These are phyloP conservation scores for Phytophthora niederhauseri DNA, from an alignment of 352 stramenopile species.

Conservation along the genomic window DNA sequence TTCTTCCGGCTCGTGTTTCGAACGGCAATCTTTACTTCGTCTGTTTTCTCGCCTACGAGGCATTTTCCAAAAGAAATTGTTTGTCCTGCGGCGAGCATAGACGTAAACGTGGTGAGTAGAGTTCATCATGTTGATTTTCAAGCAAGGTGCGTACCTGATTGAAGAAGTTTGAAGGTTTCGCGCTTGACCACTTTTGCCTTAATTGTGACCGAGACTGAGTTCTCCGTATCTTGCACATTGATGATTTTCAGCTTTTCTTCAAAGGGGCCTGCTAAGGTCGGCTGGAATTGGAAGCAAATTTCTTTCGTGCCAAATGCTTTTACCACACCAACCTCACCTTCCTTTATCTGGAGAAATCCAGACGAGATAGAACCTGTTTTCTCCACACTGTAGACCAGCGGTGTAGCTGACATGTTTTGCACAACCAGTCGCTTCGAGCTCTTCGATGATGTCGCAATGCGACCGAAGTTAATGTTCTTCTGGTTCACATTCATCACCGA, in stretches of 20 bases:
- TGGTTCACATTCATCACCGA: slow-evolving; percentile 92
- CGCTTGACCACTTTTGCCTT: slow-evolving; percentile 91
- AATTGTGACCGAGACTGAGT: slow-evolving; percentile 89
- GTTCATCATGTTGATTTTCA: neutral
- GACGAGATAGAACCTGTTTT: slow-evolving; percentile 93
- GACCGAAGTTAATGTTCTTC: slow-evolving; percentile 93
- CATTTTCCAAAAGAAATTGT: slow-evolving; percentile 85
- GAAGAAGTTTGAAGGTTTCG: slow-evolving; percentile 90
- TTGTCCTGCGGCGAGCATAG: slow-evolving; percentile 54
- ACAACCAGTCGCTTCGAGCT: slow-evolving; percentile 88
- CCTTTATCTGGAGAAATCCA: slow-evolving; percentile 89
- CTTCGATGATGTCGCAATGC: slow-evolving; percentile 85
- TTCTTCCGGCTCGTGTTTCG: slow-evolving; percentile 90
- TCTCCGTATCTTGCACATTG: slow-evolving; percentile 90
- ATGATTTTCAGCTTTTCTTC: slow-evolving; percentile 91
- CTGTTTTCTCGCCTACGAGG: slow-evolving; percentile 82
- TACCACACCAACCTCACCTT: slow-evolving; percentile 86
- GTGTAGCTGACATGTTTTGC: slow-evolving; percentile 88
- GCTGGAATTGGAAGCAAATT: slow-evolving; percentile 91
- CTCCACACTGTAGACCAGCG: slow-evolving; percentile 86
- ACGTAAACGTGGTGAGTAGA: neutral
- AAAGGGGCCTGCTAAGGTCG: slow-evolving; percentile 84
- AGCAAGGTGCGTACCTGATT: slow-evolving; percentile 63
- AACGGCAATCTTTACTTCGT: slow-evolving; percentile 84
- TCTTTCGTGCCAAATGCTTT: slow-evolving; percentile 90